These are phyloP conservation scores for Davidsoniella australis DNA, from an alignment of 2,329 filamentous ascomycete genomes.

Conservation along the genomic window DNA sequence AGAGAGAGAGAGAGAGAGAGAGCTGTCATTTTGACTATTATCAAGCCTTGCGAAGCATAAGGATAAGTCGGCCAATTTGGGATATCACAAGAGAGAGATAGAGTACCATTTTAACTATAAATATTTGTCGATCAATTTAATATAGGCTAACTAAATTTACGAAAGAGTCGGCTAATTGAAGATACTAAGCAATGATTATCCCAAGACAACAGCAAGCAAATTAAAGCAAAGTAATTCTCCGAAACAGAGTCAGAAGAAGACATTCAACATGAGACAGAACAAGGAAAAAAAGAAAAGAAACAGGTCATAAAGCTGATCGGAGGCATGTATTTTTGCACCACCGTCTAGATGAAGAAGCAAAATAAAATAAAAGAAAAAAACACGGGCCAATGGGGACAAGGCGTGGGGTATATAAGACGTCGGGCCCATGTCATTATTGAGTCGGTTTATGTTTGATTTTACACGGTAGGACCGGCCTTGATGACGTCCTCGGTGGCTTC, in stretches of 20 bases:
- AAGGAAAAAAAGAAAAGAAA: constrained; percentile 1
- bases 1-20: no score
- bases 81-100: neutral
- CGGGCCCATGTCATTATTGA: neutral
- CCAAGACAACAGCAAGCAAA: neutral
- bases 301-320: constrained; percentile 3
- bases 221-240: neutral
- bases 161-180: neutral
- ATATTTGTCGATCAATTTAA: no score
- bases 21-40: no score
- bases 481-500: constrained; percentile 69
- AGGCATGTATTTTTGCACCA: constrained; percentile 2
- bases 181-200: neutral
- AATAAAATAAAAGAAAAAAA: neutral
- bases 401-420: constrained; percentile 1
- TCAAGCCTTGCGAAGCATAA: neutral
- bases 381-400: neutral
- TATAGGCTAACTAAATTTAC: no score
- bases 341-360: neutral
- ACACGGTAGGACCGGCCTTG: constrained; percentile 37
- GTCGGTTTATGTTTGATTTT: neutral
- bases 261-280: neutral
- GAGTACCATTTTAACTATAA: no score
- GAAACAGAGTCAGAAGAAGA: no score
- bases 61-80: neutral